Conservation (phyloP, 371 early-diverging fungal species). For the Syncephalis fuscata region DNA sequence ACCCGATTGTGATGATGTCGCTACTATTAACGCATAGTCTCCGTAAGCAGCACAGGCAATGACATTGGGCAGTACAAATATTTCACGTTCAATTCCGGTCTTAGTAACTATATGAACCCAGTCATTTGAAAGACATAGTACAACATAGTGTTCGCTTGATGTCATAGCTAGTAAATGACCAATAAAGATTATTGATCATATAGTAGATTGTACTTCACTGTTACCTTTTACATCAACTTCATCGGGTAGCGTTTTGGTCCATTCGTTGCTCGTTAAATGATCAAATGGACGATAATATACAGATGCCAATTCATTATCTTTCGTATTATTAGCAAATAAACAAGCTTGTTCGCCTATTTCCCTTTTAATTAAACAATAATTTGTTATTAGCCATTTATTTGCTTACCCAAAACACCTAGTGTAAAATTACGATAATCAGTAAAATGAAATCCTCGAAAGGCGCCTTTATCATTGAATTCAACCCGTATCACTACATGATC, state of each 20-base stretch:
- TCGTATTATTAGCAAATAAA: background rate
- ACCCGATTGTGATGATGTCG: no score
- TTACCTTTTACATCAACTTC: background rate
- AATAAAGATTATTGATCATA: no score
- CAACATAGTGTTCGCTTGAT: no score
- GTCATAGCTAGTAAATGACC: no score
- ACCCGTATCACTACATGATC: background rate
- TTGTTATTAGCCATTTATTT: background rate
- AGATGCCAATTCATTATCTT: background rate
- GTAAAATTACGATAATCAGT: background rate
- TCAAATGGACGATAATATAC: background rate
- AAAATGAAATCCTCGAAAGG: background rate
- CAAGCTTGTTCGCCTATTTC: background rate
- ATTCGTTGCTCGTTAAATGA: background rate
- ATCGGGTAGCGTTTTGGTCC: background rate
- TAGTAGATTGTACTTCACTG: no score
- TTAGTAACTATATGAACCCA: no score
- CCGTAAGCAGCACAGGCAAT: no score
- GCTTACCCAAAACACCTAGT: background rate
- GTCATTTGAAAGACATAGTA: no score
- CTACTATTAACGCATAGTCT: no score
- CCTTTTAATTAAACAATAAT: background rate
- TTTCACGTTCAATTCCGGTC: no score
- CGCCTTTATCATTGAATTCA: background rate
- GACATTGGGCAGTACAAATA: no score